Conservation (phyloP, 2,329 filamentous ascomycete genomes). For the Colletotrichum neosansevieriae region DNA sequence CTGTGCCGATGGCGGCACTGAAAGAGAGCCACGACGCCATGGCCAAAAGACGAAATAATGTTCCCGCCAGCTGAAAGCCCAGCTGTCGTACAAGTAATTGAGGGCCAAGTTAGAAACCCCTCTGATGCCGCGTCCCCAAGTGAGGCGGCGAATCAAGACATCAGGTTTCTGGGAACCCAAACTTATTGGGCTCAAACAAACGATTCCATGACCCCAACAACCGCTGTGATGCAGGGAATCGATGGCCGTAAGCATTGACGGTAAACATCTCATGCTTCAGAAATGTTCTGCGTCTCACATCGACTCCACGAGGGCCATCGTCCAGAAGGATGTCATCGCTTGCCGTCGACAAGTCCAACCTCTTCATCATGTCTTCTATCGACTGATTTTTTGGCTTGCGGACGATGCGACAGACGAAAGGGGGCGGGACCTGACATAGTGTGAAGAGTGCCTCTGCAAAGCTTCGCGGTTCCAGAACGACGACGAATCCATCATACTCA, state of each 20-base stretch:
- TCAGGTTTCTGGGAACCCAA: neutral
- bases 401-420: constrained; percentile 10
- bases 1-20: neutral
- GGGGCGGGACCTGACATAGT: neutral
- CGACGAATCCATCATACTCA: neutral
- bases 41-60: neutral
- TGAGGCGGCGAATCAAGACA: neutral
- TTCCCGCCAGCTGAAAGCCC: neutral
- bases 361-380: neutral
- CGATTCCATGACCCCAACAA: neutral
- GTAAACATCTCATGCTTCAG: constrained; percentile 18
- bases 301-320: neutral
- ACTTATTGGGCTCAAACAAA: neutral
- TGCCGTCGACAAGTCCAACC: neutral
- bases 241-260: neutral
- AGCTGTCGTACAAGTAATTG: neutral
- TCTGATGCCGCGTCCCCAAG: neutral
- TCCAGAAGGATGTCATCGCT: neutral
- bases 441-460: neutral
- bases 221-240: neutral
- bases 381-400: neutral
- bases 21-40: neutral
- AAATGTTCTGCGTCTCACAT: neutral
- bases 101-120: neutral
- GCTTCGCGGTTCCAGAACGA: constrained; percentile 11